Percentiles rank a stretch among this genome's conserved stretches.
Conservation (phyloP, 345 rosid species). For the Arabis alpina region DNA sequence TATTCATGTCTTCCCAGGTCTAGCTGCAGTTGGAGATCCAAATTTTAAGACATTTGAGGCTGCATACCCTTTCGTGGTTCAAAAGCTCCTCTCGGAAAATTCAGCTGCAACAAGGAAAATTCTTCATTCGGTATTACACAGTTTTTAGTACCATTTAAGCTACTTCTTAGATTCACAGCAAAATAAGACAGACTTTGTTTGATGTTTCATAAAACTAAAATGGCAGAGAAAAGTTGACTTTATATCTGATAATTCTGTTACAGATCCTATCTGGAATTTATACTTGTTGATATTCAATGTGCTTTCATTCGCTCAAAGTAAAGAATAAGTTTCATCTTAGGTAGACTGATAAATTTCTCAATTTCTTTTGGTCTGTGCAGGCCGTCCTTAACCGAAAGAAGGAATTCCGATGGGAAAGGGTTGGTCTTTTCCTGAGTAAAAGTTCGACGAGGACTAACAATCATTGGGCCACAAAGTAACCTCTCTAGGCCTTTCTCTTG, state of each 20-base stretch:
- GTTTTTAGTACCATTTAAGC: conserved; percentile 4
- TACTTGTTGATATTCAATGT: conserved; percentile 9
- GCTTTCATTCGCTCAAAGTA: background rate
- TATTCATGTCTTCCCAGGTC: conserved; percentile 56
- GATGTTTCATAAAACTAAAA: conserved; percentile 4
- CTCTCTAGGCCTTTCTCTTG: no score
- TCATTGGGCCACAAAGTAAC: no score
- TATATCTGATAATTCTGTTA: conserved; percentile 15
- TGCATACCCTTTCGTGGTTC: conserved; percentile 90
- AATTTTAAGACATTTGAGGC: conserved; percentile 90
- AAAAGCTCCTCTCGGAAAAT: conserved; percentile 83
- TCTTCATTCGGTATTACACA: conserved; percentile 69
- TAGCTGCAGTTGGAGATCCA: conserved; percentile 83
- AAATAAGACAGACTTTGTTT: background rate
- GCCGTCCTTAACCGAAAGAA: conserved; percentile 76
- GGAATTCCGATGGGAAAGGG: conserved; percentile 88
- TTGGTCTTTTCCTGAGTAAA: conserved; percentile 71
- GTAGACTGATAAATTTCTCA: conserved; percentile 9
- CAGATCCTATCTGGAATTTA: background rate
- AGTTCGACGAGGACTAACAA: conserved; percentile 75
- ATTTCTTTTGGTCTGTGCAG: conserved; percentile 47
- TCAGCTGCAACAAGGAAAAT: conserved; percentile 70
- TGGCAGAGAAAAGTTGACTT: background rate
- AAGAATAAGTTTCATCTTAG: background rate
- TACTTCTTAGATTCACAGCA: conserved; percentile 16